Evolutionary conservation across 2,329 filamentous ascomycete species (phyloP), one percentile per base, ranked within the genome.

Genomic region (Leptodontidium sp.): DNA sequence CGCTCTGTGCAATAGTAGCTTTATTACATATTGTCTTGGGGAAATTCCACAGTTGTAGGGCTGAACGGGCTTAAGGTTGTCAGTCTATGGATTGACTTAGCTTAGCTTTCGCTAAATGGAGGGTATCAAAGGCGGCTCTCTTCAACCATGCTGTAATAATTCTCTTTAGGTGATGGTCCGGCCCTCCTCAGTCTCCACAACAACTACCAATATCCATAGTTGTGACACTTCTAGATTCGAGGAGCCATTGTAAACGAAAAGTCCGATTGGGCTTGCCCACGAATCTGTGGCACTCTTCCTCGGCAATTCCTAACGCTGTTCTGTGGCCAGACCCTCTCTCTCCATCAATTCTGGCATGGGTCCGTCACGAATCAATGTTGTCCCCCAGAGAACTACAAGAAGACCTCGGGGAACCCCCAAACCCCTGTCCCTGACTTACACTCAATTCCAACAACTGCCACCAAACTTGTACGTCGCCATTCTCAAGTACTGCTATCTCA

Each of bases 1-100:
- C 35, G 57, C 57, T 59, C 38, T 45, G 57, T 59, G 29, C n/a
- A 45, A 1, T 58, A 59, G 11, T 45, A 45, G n/a, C 57, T 43
- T 43, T 43, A 45, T 11, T 11, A 17, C 38, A 59, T 26, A 5
- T 40, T 59, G 57, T 26, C 21, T 24, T 24, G n/a, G 38, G 35
- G 38, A 45, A 21, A 43, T 26, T 12, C 32, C 32, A 9, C 21
- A 24, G 35, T 9, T n/a, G 21, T 40, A 4, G 12, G 38, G 14
- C 35, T 35, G 32, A 40, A 57, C 4, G 24, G 26, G 29, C 26
- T 32, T 53, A 53, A 35, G 24, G 29, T 11, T 52, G 50, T 17
- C 52, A 35, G 26, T 55, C 52, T 9, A 15, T 26, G 26, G 15
- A 55, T 52, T 35, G 52, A 47, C 29, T 35, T 24, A 17, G 17